Conservation (phyloP, 2,329 filamentous ascomycete genomes). For the Exophiala aquamarina region DNA sequence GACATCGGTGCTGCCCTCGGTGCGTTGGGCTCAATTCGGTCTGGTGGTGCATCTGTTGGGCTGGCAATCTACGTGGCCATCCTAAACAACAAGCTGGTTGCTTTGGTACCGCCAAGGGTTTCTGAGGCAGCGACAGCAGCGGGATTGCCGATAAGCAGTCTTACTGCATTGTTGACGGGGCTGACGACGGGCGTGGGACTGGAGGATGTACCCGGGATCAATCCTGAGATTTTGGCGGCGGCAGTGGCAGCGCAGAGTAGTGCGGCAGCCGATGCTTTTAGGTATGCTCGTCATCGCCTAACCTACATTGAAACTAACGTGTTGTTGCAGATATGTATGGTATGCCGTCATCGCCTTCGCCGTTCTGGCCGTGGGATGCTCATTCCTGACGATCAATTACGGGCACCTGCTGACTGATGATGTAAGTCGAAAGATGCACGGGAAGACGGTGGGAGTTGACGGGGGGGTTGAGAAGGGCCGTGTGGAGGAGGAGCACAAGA, state of each 20-base stretch:
- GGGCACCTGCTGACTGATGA: background rate
- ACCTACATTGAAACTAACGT: background rate
- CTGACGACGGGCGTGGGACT: constrained; percentile 32
- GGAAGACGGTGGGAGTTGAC: background rate
- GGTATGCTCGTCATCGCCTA: background rate
- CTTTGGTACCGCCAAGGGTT: constrained; percentile 29
- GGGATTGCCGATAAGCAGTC: constrained; percentile 38
- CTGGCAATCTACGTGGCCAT: constrained; percentile 28
- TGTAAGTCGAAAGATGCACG: background rate
- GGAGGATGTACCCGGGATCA: constrained; percentile 36
- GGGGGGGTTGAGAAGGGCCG: background rate
- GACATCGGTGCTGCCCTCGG: constrained; percentile 29
- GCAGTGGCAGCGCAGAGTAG: constrained; percentile 12
- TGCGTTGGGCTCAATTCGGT: constrained; percentile 26
- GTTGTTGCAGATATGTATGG: constrained; percentile 2
- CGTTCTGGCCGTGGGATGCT: background rate
- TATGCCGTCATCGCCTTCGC: constrained; percentile 5
- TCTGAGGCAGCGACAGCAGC: constrained; percentile 34
- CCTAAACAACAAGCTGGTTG: constrained; percentile 14
- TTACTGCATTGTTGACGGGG: constrained; percentile 36
- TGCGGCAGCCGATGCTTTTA: background rate
- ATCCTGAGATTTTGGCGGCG: constrained; percentile 33
- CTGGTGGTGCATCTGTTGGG: constrained; percentile 22
- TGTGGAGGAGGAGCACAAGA: background rate
- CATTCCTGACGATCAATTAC: constrained; percentile 1